A percentile compares a stretch with the other conserved stretches of the same genome.
Conservation (phyloP, 768 basidiomycete species). For the Gloeopeniophorella convolvens region DNA sequence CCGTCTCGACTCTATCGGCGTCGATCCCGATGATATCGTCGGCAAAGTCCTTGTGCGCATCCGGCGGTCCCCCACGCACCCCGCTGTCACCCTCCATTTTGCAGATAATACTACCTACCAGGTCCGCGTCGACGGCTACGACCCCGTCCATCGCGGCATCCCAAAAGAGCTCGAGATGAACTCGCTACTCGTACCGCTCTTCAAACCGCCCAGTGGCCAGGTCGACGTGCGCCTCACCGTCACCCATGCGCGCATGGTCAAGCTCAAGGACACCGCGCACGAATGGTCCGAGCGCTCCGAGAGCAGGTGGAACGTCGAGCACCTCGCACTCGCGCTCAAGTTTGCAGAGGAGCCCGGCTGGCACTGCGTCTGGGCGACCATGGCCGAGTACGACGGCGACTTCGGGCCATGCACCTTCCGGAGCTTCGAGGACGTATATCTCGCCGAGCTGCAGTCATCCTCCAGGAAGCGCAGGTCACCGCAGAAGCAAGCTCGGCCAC, state of each 20-base stretch:
- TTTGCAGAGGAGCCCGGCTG: slow-evolving; percentile 44
- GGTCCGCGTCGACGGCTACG: slow-evolving; percentile 57
- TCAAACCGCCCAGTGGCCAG: slow-evolving; percentile 31
- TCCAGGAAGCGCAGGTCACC: slow-evolving; percentile 7
- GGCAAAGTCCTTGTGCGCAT: slow-evolving; percentile 30
- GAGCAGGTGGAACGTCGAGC: slow-evolving; percentile 40
- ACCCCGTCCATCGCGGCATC: slow-evolving; percentile 47
- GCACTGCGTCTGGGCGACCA: slow-evolving; percentile 62
- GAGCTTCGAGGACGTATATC: slow-evolving; percentile 24
- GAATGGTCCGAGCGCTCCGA: slow-evolving; percentile 30
- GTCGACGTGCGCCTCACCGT: slow-evolving; percentile 34
- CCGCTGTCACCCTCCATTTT: slow-evolving; percentile 32
- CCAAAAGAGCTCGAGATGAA: slow-evolving; percentile 57
- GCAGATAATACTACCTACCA: slow-evolving; percentile 32
- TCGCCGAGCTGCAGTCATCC: slow-evolving; percentile 40
- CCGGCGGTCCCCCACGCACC: slow-evolving; percentile 30
- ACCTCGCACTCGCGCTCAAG: slow-evolving; percentile 48
- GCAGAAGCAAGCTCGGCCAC: not conserved
- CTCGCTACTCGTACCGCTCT: slow-evolving; percentile 33
- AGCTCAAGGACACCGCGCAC: slow-evolving; percentile 54
- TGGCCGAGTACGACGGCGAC: slow-evolving; percentile 42
- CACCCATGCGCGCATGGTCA: slow-evolving; percentile 47
- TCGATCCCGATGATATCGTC: slow-evolving; percentile 28
- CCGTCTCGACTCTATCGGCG: slow-evolving; percentile 22
- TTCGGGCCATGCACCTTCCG: slow-evolving; percentile 33